phyloP scores from a whole-genome alignment of 2,329 filamentous ascomycete genomes.

The Westerdykella sp. region DNA sequence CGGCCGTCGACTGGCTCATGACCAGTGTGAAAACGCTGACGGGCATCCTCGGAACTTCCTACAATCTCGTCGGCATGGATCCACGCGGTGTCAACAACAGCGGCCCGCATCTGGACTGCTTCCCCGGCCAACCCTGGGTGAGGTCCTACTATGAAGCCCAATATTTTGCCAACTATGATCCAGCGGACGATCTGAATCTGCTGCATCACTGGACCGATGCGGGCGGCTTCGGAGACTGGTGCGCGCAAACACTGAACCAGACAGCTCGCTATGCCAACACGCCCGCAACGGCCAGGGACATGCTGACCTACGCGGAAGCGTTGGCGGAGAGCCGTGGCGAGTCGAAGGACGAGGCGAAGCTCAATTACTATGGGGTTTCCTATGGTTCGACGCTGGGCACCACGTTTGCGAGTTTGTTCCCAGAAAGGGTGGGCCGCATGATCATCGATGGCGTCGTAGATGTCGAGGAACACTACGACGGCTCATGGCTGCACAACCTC shows the following conservation, averaged over 20 bases:
- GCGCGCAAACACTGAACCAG: background rate
- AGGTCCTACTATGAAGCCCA: too few relatives aligned
- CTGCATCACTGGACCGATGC: too few relatives aligned
- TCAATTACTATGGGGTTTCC: constrained; percentile 45
- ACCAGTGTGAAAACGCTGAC: constrained; percentile 1
- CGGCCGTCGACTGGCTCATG: constrained; percentile 28
- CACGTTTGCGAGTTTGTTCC: constrained; percentile 36
- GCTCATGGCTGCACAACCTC: background rate
- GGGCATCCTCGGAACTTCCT: constrained; percentile 19
- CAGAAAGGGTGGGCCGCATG: constrained; percentile 30
- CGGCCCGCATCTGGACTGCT: constrained; percentile 10
- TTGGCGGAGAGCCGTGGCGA: constrained; percentile 2
- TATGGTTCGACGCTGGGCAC: constrained; percentile 44
- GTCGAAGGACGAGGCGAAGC: constrained; percentile 12
- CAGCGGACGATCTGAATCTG: too few relatives aligned
- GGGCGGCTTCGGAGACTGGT: too few relatives aligned
- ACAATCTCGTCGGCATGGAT: constrained; percentile 38
- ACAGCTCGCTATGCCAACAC: constrained; percentile 9
- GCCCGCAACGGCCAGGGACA: constrained; percentile 7
- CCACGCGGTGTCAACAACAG: constrained; percentile 36
- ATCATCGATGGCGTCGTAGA: constrained; percentile 45
- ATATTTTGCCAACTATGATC: too few relatives aligned
- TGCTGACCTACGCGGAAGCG: constrained; percentile 10
- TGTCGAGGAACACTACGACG: constrained; percentile 22
- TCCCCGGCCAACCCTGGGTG: too few relatives aligned